These are phyloP conservation scores for Neurospora africana DNA, from an alignment of 495 filamentous ascomycete species.

Conservation along the genomic window DNA sequence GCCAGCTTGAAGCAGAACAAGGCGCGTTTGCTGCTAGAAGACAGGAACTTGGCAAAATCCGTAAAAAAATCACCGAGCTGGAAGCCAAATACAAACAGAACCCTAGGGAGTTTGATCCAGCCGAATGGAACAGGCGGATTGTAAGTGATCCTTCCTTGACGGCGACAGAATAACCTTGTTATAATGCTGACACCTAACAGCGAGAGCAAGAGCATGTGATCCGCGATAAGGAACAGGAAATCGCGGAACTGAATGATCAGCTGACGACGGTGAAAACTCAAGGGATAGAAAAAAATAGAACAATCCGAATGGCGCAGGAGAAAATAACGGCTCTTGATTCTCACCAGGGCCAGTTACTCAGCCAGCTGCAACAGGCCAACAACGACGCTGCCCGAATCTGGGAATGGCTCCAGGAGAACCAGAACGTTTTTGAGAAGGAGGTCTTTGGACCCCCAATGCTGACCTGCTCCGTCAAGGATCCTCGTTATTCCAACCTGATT, in stretches of 20 bases:
- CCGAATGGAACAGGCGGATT: conserved; percentile 43
- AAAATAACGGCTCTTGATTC: conserved; percentile 59
- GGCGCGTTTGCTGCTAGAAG: conserved; percentile 38
- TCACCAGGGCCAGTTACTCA: conserved; percentile 62
- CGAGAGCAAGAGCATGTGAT: conserved; percentile 34
- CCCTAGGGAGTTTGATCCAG: conserved; percentile 38
- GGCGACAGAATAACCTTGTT: not conserved
- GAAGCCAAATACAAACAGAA: conserved; percentile 33
- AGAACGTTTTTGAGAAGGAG: conserved; percentile 59
- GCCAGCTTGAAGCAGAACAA: conserved; percentile 48
- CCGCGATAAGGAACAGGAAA: conserved; percentile 34
- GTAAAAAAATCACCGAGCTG: conserved; percentile 32
- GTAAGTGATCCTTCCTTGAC: conserved; percentile 28
- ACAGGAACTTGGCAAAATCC: conserved; percentile 35
- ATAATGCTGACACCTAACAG: conserved; percentile 13
- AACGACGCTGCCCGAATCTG: conserved; percentile 58
- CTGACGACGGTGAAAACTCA: conserved; percentile 15
- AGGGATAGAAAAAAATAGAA: conserved; percentile 12
- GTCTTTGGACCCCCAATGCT: conserved; percentile 82
- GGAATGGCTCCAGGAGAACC: conserved; percentile 69
- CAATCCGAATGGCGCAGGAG: conserved; percentile 23
- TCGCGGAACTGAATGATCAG: conserved; percentile 23
- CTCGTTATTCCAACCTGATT: conserved; percentile 58
- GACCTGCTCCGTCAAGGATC: conserved; percentile 70
- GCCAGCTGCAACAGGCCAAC: conserved; percentile 45